Percentiles rank a stretch among this genome's conserved stretches.
Conservation (phyloP, 106 monocot genomes). For the Narthecium ossifragum region DNA sequence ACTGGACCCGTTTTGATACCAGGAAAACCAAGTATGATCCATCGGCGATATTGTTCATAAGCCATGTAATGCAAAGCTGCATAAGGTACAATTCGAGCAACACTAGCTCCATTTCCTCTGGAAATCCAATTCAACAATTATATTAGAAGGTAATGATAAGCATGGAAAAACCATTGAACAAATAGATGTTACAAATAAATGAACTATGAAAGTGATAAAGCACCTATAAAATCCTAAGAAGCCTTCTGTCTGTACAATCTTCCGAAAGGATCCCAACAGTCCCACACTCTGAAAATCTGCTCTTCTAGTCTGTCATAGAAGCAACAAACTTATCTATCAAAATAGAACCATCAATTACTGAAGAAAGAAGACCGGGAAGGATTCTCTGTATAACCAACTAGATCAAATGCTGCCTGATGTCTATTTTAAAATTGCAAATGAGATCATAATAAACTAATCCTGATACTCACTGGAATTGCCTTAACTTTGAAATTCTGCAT, state of each 20-base stretch:
- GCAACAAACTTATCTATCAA: no score
- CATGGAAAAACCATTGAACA: no score
- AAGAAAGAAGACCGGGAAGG: no score
- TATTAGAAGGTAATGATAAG: background rate
- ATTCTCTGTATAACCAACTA: no score
- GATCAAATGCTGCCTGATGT: no score
- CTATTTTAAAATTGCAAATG: no score
- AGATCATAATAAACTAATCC: no score
- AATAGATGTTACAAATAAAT: no score
- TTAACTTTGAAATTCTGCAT: no score
- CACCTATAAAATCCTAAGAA: slow-evolving; percentile 82
- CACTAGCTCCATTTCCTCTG: slow-evolving; percentile 94
- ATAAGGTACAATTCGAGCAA: slow-evolving; percentile 92
- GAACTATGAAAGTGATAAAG: no score
- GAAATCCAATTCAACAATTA: slow-evolving; percentile 2
- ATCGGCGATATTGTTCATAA: slow-evolving; percentile 87
- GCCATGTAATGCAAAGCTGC: slow-evolving; percentile 97
- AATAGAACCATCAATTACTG: no score
- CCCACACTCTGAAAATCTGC: slow-evolving; percentile 71
- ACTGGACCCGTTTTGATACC: slow-evolving; percentile 53
- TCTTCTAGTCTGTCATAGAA: slow-evolving; percentile 62
- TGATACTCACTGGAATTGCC: no score
- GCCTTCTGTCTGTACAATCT: slow-evolving; percentile 73
- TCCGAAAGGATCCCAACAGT: slow-evolving; percentile 62
- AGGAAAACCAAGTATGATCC: slow-evolving; percentile 60